phyloP scores from a whole-genome alignment of 129 eudicot species.

The Centrapalus pauciflorus region DNA sequence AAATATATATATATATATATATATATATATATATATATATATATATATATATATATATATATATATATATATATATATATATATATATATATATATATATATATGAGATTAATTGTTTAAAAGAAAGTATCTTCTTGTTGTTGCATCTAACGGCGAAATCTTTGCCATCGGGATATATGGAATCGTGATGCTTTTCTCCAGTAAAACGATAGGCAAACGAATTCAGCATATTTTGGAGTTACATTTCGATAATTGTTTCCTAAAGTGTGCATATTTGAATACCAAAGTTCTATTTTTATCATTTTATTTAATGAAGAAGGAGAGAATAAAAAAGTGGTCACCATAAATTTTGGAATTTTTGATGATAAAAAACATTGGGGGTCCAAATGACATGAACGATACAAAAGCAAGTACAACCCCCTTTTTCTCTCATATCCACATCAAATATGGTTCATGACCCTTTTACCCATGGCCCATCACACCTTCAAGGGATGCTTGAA shows the following conservation, averaged over 20 bases:
- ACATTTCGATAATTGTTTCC: background rate
- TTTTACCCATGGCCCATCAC: conserved; percentile 15
- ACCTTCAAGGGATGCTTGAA: background rate
- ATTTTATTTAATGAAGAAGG: background rate
- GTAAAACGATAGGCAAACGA: background rate
- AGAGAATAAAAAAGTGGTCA: conserved; percentile 14
- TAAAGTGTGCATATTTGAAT: background rate
- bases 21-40: too few species aligned
- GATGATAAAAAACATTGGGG: conserved; percentile 8
- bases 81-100: too few species aligned
- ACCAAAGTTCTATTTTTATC: background rate
- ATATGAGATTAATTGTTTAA: too few species aligned
- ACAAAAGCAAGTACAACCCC: conserved; percentile 26
- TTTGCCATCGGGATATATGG: conserved; percentile 3
- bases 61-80: too few species aligned
- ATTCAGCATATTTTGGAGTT: background rate
- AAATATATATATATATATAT: too few species aligned
- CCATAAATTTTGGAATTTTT: conserved; percentile 22
- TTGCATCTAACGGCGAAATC: background rate
- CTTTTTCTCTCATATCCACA: conserved; percentile 25
- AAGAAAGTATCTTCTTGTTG: background rate
- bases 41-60: too few species aligned
- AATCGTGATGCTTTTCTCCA: background rate
- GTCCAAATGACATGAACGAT: conserved; percentile 15
- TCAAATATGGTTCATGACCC: conserved; percentile 21